Evolutionary conservation across 805 yeast genomes (phyloP), one percentile per base, ranked within the genome.

Genomic region (Candida broadrunensis): DNA sequence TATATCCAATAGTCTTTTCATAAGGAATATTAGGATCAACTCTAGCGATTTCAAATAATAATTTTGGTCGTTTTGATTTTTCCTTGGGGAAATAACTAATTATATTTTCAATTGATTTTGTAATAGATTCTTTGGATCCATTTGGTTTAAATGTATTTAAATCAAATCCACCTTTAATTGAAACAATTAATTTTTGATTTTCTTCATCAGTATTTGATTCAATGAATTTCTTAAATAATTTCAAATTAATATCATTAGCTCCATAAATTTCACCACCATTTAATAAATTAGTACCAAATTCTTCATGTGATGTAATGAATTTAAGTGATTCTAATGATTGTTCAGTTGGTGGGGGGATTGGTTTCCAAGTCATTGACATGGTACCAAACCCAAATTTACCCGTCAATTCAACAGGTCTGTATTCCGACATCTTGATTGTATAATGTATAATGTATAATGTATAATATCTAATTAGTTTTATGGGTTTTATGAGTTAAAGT

Each of bases 221-320:
- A 50, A 85, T 77, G 55, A 84, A 88, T 7, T 70, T 74, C 35
- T 73, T 65, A 31, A 86, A 57, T 41, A 78, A 70, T 50, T 73
- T 62, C 65, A 88, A 65, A 54, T 85, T 86, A 45, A 65, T 61
- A 35, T 52, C 51, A 36, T 68, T 64, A 0, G 60, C 45, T 13
- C 95, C 95, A 52, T 88, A 88, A 55, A 88, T 86, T 52, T 83
- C 93, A 44, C 93, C 93, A 20, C 80, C 81, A 54, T 87, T 87
- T 60, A 85, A 65, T 43, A 83, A 73, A 9, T 61, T 62, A 60
- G 77, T 67, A 46, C 80, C 70, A 44, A 58, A 52, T 61, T 70
- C 46, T 23, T 78, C 57, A 20, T 84, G 82, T 26, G 68, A 63
- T 26, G 56, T 55, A 19, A 56, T 57, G 17, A 51, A 51, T 42